Conservation (phyloP, 768 basidiomycete species). For the Serendipita sp. region DNA sequence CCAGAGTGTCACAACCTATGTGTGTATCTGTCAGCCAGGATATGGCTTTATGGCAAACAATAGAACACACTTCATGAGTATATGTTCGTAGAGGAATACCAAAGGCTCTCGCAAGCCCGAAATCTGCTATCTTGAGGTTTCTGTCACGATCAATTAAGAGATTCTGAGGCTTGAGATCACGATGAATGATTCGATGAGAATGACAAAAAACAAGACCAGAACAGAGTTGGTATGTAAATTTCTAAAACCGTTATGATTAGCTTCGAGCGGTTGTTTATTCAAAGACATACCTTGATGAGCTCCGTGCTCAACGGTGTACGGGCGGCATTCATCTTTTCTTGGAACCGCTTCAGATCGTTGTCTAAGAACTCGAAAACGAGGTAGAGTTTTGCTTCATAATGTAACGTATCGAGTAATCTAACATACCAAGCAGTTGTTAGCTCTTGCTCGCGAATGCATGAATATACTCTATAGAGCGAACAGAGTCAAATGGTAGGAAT, state of each 20-base stretch:
- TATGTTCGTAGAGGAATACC: constrained; percentile 99
- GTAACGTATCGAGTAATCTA: constrained; percentile 90
- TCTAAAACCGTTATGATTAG: constrained; percentile 31
- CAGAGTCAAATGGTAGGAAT: neutral
- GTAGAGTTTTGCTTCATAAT: constrained; percentile 92
- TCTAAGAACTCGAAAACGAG: constrained; percentile 97
- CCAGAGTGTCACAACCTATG: constrained; percentile 95
- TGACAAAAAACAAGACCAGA: constrained; percentile 90
- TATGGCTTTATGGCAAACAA: neutral
- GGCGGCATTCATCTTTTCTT: constrained; percentile 66
- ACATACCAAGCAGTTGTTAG: neutral
- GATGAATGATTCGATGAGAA: constrained; percentile 87
- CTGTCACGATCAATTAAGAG: constrained; percentile 76
- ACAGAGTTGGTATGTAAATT: constrained; percentile 88
- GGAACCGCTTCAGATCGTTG: constrained; percentile 90
- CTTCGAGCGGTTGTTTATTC: constrained; percentile 16
- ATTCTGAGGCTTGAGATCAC: constrained; percentile 94
- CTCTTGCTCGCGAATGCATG: neutral
- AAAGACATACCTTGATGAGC: constrained; percentile 58
- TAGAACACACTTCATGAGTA: constrained; percentile 70
- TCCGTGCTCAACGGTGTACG: constrained; percentile 55
- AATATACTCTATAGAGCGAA: neutral
- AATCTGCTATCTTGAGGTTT: constrained; percentile 92
- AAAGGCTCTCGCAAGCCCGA: constrained; percentile 90
- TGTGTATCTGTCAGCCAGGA: neutral